Evolutionary conservation across 2,329 filamentous ascomycete genomes (phyloP).

Genomic region (Lanzia echinophila): DNA sequence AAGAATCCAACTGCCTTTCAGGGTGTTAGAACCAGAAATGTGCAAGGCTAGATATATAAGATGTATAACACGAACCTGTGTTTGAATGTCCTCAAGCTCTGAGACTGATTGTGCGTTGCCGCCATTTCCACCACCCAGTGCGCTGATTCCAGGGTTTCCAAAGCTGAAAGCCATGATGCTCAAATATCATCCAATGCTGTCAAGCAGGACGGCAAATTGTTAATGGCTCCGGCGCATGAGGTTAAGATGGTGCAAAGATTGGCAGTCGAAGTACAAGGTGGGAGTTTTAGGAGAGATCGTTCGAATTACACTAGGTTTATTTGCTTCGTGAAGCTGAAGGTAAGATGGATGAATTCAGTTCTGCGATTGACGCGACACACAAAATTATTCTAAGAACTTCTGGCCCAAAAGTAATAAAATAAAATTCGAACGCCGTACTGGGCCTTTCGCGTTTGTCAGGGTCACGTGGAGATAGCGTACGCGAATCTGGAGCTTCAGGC

Average conservation of each 20-base stretch:
- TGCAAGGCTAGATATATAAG: neutral
- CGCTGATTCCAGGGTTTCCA: slow-evolving; percentile 40
- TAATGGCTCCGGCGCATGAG: slow-evolving; percentile 24
- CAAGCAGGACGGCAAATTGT: slow-evolving; percentile 30
- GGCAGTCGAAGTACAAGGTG: neutral
- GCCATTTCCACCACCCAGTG: slow-evolving; percentile 36
- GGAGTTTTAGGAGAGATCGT: neutral
- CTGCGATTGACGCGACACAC: neutral
- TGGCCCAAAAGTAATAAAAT: neutral
- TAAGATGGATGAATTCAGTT: neutral
- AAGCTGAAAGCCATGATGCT: slow-evolving; percentile 61
- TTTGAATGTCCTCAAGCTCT: slow-evolving; percentile 71
- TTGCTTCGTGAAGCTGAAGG: neutral
- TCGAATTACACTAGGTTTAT: neutral
- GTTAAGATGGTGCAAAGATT: slow-evolving; percentile 11
- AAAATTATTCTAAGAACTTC: neutral
- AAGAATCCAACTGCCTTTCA: slow-evolving; percentile 69
- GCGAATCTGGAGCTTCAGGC: slow-evolving; percentile 10
- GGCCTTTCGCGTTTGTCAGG: neutral
- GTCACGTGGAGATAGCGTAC: slow-evolving; percentile 4
- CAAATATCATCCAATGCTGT: slow-evolving; percentile 33
- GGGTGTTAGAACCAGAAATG: neutral
- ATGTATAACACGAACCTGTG: slow-evolving; percentile 59
- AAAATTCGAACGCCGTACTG: neutral
- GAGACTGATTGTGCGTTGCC: slow-evolving; percentile 45